Evolutionary conservation across 73 alveolate genomes (phyloP).

Genomic region (Tetrahymena borealis): DNA sequence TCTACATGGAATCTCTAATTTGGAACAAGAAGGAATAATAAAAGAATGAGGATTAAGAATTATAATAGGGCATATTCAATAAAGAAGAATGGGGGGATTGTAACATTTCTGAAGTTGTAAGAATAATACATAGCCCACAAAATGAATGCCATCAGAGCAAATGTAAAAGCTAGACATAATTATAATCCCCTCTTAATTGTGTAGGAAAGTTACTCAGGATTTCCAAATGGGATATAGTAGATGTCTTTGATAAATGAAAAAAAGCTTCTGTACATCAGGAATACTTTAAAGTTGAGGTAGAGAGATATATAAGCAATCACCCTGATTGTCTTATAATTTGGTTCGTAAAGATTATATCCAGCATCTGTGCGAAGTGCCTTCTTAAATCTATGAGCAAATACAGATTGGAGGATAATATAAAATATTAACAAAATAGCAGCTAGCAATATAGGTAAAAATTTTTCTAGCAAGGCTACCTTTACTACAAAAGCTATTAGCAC

Average conservation of each 20-base stretch:
- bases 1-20: background rate
- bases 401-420: background rate
- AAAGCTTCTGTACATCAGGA: background rate
- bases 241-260: background rate
- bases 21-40: background rate
- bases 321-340: background rate
- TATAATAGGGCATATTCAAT: background rate
- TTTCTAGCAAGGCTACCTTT: background rate
- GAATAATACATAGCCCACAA: background rate
- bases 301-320: background rate
- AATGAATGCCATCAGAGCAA: background rate
- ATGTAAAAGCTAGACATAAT: background rate
- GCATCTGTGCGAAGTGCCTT: background rate
- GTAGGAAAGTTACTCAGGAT: background rate
- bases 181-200: background rate
- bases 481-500: background rate
- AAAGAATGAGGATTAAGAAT: background rate
- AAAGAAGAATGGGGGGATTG: background rate
- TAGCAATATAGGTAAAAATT: background rate
- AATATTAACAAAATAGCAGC: background rate
- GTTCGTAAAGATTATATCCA: background rate
- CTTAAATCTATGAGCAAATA: background rate
- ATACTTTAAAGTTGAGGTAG: background rate
- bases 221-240: background rate
- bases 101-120: background rate